Conservation (phyloP, 495 filamentous ascomycete species). For the Endocarpon pusillum region DNA sequence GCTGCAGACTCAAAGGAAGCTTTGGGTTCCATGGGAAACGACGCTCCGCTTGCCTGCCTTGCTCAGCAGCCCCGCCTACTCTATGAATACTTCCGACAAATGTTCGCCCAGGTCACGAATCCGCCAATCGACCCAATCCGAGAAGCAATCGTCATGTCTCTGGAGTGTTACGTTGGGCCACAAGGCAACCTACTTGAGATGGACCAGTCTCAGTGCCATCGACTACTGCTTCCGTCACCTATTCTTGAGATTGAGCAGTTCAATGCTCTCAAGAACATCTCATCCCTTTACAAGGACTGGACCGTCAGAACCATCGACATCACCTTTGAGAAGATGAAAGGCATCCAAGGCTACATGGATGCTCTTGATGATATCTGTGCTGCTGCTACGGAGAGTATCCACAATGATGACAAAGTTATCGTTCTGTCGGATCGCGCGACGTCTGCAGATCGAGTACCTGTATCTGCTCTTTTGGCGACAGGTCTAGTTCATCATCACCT, state of each 20-base stretch:
- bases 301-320: constrained; percentile 88
- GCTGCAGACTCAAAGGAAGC: constrained; percentile 97
- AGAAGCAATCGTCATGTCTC: constrained; percentile 97
- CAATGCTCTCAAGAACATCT: constrained; percentile 73
- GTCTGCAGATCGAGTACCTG: constrained; percentile 63
- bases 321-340: constrained; percentile 82
- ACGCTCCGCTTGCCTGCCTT: constrained; percentile 86
- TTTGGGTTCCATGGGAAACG: constrained; percentile 98
- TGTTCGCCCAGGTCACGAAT: constrained; percentile 98
- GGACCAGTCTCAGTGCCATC: constrained; percentile 74
- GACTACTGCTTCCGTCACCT: constrained; percentile 75
- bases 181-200: constrained; percentile 97
- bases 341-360: constrained; percentile 70
- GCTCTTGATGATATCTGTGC: constrained; percentile 83
- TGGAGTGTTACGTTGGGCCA: constrained; percentile 93
- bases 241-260: constrained; percentile 86
- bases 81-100: constrained; percentile 96
- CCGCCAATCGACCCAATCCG: constrained; percentile 96
- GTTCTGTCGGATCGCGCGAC: constrained; percentile 84
- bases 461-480: constrained; percentile 80
- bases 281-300: constrained; percentile 60
- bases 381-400: constrained; percentile 69
- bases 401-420: constrained; percentile 71
- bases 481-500: constrained; percentile 96
- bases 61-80: constrained; percentile 77